Evolutionary conservation across 106 monocot genomes (phyloP).

Genomic region (Dactylorhiza incarnata): DNA sequence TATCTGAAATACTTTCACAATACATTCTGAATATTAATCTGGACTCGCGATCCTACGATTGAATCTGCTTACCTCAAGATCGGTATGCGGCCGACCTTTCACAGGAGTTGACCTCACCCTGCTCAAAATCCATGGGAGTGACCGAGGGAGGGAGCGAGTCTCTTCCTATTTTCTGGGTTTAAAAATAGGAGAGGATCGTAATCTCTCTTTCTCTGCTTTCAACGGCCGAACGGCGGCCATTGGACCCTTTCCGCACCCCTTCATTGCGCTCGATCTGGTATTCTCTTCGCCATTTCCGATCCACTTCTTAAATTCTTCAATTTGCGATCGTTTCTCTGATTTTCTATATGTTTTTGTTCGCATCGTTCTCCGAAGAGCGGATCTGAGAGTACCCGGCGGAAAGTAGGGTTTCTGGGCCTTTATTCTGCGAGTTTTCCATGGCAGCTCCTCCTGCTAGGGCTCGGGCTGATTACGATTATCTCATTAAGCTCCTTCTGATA

Average conservation of each 20-base stretch:
- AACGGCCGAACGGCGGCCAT: not conserved
- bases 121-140: no score
- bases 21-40: no score
- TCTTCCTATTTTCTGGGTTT: no score
- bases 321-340: not conserved
- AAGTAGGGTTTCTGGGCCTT: not conserved
- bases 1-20: no score
- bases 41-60: no score
- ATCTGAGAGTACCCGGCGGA: not conserved
- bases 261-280: constrained; percentile 1
- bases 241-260: not conserved
- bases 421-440: constrained; percentile 21
- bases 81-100: no score
- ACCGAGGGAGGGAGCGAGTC: no score
- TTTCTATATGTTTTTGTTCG: not conserved
- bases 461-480: constrained; percentile 85
- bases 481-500: constrained; percentile 75
- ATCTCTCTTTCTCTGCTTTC: not conserved
- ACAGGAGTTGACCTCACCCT: no score
- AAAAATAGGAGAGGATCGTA: not conserved
- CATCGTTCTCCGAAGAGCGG: not conserved
- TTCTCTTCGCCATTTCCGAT: not conserved
- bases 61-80: no score
- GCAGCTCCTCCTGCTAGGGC: constrained; percentile 82
- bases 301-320: not conserved